Evolutionary conservation across 225 moss, liverwort and hornwort genomes (phyloP).

Genomic region (Sphagnum contortum): DNA sequence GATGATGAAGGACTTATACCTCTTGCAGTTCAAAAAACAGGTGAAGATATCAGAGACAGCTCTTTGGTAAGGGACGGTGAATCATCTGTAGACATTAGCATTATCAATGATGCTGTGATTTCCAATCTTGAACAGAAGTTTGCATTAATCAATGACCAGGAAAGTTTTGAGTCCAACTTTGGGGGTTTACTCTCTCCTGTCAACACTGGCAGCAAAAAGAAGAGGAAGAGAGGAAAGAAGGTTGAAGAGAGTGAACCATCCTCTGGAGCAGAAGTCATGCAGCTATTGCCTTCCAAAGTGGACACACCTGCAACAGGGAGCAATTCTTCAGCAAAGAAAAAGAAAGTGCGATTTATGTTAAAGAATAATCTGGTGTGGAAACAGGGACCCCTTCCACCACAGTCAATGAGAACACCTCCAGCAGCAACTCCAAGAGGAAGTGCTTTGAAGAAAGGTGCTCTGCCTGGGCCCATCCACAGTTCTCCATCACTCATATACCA

Average conservation of each 20-base stretch:
- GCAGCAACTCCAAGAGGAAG: conserved; percentile 96
- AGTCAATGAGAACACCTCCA: conserved; percentile 84
- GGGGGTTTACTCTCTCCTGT: conserved; percentile 15
- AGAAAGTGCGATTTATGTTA: conserved; percentile 83
- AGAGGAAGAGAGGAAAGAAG: conserved; percentile 49
- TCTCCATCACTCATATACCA: conserved; percentile 40
- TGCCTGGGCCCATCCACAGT: conserved; percentile 75
- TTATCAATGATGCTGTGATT: conserved; percentile 47
- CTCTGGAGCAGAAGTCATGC: conserved; percentile 12
- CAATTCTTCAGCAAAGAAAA: conserved; percentile 47
- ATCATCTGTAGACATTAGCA: conserved; percentile 28
- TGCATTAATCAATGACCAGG: conserved; percentile 54
- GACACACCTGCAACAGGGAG: conserved; percentile 22
- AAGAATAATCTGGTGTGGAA: conserved; percentile 91
- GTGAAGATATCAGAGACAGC: conserved; percentile 10
- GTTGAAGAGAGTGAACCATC: conserved; percentile 14
- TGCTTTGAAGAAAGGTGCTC: conserved; percentile 84
- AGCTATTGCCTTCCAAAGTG: no score
- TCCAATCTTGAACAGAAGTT: conserved; percentile 73
- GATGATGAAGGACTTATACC: not conserved
- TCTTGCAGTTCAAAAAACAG: not conserved
- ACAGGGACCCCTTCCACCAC: conserved; percentile 85
- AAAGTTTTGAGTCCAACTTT: conserved; percentile 19
- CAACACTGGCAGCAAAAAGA: conserved; percentile 37
- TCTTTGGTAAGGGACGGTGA: conserved; percentile 30